Percentiles rank a stretch among this genome's conserved stretches.
phyloP scores from a whole-genome alignment of 2,329 filamentous ascomycete species.

The Xylariaceae sp. region DNA sequence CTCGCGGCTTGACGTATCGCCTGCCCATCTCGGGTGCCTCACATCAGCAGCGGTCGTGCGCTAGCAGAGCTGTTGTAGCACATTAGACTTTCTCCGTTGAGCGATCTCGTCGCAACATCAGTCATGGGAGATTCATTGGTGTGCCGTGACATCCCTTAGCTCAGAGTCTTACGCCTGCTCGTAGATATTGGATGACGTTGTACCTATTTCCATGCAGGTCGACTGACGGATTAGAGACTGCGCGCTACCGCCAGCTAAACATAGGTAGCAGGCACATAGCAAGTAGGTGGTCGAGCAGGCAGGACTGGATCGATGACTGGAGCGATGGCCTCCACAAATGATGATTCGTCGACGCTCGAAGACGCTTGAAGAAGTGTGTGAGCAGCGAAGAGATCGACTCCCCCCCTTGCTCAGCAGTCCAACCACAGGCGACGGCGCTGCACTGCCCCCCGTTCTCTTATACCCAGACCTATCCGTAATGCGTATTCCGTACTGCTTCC shows the following conservation, averaged over 20 bases:
- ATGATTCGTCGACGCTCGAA: not conserved
- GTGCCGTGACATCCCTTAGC: not conserved
- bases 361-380: not conserved
- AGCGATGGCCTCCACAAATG: not conserved
- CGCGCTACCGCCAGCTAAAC: not conserved
- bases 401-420: not conserved
- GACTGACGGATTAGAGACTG: not conserved
- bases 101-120: not conserved
- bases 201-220: not conserved
- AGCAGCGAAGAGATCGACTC: not conserved
- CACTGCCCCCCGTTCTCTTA: conserved; percentile 12
- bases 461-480: not conserved
- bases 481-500: not conserved
- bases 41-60: not conserved
- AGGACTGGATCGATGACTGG: too few relatives aligned
- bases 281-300: too few relatives aligned
- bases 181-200: not conserved
- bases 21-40: not conserved
- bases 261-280: not conserved
- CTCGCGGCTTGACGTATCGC: not conserved
- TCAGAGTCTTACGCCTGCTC: not conserved
- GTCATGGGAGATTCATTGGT: not conserved
- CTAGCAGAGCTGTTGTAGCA: not conserved
- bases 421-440: conserved; percentile 3
- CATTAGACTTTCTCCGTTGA: not conserved